Base-by-base conservation (phyloP, 208 protist species). In the Leishmania mexicana region DNA sequence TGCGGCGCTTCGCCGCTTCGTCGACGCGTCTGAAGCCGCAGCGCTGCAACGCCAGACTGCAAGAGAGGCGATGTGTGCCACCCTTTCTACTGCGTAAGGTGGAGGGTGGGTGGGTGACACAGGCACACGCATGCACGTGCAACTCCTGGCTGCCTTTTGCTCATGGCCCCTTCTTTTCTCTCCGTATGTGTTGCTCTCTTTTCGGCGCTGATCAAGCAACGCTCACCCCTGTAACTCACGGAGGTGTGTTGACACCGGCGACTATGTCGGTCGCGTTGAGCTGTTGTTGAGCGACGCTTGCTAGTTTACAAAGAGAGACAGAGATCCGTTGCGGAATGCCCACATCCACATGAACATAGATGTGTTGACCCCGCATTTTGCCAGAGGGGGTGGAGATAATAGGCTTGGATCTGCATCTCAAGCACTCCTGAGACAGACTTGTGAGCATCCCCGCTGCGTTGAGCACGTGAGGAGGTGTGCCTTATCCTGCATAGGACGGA, bases 1-100 rank as follows among this genome's bases (percentile, higher is more conserved):
- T 42, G 81, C 80, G 76, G 89, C 89, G 60, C 84, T 97, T 19
- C 75, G 35, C 28, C 78, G 81, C n/a, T 97, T 95, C 80, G 72
- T 88, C 42, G 60, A 75, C 31, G 87, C 80, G 21, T 90, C 92
- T 28, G 91, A 95, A 79, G 77, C 83, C 72, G 78, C 85, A 24
- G 87, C 85, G 57, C 40, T 90, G 75, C 81, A 87, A 71, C 81
- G 81, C 28, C 60, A 28, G 65, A 85, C 83, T 7, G 74, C 78
- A 58, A 81, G 81, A 51, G 83, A 90, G 11, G 19, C 68, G 4
- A 58, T 92, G 6, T 64, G 53, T 2, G 60, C 21, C 38, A 78
- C 74, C 31, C 53, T 64, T 24, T 62, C 78, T 35, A 67, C 60
- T 13, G 83, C 83, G 65, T 85, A 64, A 51, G 35, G 31, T 19